A percentile compares a stretch with the other conserved stretches of the same genome.
phyloP scores from a whole-genome alignment of 78 protist species.

The Paratrimastix pyriformis region DNA sequence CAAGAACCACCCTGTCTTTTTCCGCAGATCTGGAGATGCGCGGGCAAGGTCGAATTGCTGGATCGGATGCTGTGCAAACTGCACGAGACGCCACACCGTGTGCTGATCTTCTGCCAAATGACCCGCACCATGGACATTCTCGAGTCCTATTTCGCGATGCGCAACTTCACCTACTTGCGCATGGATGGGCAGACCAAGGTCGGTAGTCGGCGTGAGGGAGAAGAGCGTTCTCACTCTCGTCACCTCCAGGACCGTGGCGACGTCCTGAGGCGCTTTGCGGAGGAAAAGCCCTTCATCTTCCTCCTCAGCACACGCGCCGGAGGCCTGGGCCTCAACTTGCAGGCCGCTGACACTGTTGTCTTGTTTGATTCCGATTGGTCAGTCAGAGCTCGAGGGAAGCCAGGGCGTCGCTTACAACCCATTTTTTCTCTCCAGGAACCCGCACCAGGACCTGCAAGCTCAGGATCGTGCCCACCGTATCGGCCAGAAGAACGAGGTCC shows the following conservation, averaged over 20 bases:
- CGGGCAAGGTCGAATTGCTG: conserved; percentile 73
- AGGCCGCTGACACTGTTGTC: conserved; percentile 85
- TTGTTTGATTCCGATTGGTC: conserved; percentile 89
- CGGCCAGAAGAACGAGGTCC: conserved; percentile 33
- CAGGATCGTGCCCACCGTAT: conserved; percentile 33
- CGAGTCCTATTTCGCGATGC: conserved; percentile 1
- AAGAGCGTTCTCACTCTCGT: background rate
- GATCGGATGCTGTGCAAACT: conserved; percentile 67
- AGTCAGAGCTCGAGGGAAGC: too few species aligned
- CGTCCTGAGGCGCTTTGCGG: background rate
- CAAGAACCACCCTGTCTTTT: background rate
- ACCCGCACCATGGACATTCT: conserved; percentile 9
- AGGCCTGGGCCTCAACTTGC: conserved; percentile 87
- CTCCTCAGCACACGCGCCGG: conserved; percentile 84
- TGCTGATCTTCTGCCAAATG: conserved; percentile 71
- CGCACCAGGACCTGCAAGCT: conserved; percentile 34
- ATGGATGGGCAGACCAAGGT: conserved; percentile 19
- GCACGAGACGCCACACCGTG: conserved; percentile 38
- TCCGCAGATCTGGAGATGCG: background rate
- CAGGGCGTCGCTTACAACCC: too few species aligned
- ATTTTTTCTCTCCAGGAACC: too few species aligned
- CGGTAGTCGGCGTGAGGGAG: background rate
- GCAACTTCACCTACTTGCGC: background rate
- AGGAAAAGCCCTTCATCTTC: conserved; percentile 46
- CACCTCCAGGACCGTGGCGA: background rate